Percentiles rank a stretch among this genome's conserved stretches.
These are phyloP conservation scores for Zygoascus bituminiphila DNA, from an alignment of 805 yeast genomes.

Conservation along the genomic window DNA sequence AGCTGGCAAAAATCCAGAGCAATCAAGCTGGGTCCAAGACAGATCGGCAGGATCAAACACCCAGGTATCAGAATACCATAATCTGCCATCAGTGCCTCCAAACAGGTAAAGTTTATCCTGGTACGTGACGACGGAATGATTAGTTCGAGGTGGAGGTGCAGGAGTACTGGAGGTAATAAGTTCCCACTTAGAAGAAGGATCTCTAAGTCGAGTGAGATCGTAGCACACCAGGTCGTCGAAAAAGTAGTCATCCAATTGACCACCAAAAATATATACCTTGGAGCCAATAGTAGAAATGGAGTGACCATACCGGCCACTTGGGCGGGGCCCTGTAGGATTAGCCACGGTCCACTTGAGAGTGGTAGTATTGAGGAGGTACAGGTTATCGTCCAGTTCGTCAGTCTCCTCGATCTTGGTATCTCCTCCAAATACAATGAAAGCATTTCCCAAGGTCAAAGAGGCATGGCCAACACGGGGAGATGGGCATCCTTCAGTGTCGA, in stretches of 20 bases:
- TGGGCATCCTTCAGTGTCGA: constrained; percentile 71
- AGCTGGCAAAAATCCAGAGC: constrained; percentile 69
- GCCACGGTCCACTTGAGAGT: constrained; percentile 76
- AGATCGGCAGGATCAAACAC: constrained; percentile 61
- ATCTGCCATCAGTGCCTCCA: constrained; percentile 82
- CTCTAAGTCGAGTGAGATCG: constrained; percentile 78
- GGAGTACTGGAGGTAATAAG: constrained; percentile 41
- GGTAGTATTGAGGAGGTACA: constrained; percentile 77
- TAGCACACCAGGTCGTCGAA: constrained; percentile 81
- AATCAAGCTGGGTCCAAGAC: constrained; percentile 62
- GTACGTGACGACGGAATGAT: constrained; percentile 80
- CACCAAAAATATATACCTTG: constrained; percentile 80
- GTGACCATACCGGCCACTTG: constrained; percentile 92
- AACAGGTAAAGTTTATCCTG: constrained; percentile 74
- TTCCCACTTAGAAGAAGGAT: constrained; percentile 79
- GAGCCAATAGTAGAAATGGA: constrained; percentile 66
- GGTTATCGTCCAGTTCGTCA: constrained; percentile 78
- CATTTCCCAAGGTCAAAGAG: constrained; percentile 84
- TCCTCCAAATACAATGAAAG: constrained; percentile 92
- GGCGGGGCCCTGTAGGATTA: constrained; percentile 63
- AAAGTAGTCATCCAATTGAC: constrained; percentile 76
- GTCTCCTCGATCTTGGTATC: constrained; percentile 68
- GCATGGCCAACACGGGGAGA: constrained; percentile 98
- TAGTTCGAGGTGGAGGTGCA: constrained; percentile 75
- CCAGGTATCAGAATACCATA: constrained; percentile 69